Conservation (phyloP, 176 grass and related monocot genomes). For the Poa annua region DNA sequence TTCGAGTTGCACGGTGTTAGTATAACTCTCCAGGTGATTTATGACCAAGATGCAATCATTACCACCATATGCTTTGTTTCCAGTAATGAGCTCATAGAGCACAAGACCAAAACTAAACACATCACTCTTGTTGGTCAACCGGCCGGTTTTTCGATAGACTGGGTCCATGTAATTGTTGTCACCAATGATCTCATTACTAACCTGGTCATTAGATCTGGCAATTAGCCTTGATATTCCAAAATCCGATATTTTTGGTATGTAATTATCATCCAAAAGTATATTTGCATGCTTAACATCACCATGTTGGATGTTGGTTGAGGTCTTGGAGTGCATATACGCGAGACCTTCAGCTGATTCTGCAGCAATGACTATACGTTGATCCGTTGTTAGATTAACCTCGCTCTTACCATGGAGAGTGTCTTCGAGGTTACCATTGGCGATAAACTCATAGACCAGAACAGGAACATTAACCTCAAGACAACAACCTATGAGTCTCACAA, state of each 20-base stretch:
- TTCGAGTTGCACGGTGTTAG: background rate
- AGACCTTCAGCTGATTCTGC: constrained; percentile 24
- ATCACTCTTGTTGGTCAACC: constrained; percentile 28
- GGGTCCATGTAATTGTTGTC: constrained; percentile 38
- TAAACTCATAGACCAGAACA: constrained; percentile 45
- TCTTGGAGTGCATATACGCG: constrained; percentile 41
- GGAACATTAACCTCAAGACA: background rate
- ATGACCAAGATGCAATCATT: background rate
- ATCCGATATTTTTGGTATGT: background rate
- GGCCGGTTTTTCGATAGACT: constrained; percentile 19
- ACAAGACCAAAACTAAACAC: constrained; percentile 33
- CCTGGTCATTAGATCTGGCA: background rate
- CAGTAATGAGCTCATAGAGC: constrained; percentile 30
- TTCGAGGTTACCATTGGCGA: background rate
- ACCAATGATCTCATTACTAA: constrained; percentile 3
- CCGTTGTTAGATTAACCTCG: background rate
- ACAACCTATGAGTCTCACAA: background rate
- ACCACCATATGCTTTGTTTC: background rate
- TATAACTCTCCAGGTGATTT: background rate
- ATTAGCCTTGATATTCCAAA: constrained; percentile 18
- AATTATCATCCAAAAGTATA: background rate
- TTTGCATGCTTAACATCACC: constrained; percentile 16
- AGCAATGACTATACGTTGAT: constrained; percentile 28
- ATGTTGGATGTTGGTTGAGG: constrained; percentile 32
- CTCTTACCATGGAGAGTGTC: background rate